Percentiles rank a stretch among this genome's conserved stretches.
Conservation (phyloP, 768 basidiomycete species). For the Amanita jacksonii region DNA sequence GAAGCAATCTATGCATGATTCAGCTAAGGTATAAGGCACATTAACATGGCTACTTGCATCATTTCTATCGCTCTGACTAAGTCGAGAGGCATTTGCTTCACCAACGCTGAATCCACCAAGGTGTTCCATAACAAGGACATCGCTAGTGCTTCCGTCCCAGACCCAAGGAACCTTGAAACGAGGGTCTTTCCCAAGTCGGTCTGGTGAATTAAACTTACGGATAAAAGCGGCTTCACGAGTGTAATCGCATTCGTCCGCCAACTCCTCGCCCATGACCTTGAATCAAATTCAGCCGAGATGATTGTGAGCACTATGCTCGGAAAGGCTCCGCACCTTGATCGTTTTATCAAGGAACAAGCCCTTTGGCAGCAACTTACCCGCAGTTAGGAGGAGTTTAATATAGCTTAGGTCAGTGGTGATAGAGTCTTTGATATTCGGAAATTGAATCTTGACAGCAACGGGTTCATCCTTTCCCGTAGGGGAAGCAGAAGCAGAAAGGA, state of each 20-base stretch:
- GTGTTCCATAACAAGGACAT: conserved; percentile 84
- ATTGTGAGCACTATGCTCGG: not conserved
- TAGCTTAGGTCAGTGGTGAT: conserved; percentile 86
- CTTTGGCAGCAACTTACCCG: conserved; percentile 72
- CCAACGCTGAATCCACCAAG: conserved; percentile 79
- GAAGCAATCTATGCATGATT: conserved; percentile 77
- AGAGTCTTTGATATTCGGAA: conserved; percentile 82
- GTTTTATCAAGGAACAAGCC: conserved; percentile 89
- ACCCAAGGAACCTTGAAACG: conserved; percentile 83
- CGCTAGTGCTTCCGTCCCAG: conserved; percentile 70
- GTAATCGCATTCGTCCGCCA: conserved; percentile 92
- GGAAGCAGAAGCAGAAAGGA: conserved; percentile 41
- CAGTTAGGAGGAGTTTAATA: conserved; percentile 71
- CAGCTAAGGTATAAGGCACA: too few species aligned
- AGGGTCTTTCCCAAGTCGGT: conserved; percentile 43
- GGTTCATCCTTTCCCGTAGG: conserved; percentile 45
- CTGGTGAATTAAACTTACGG: conserved; percentile 42
- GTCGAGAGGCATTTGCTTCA: conserved; percentile 40
- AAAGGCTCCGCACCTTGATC: conserved; percentile 41
- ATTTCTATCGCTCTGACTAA: conserved; percentile 59
- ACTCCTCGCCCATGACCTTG: conserved; percentile 83
- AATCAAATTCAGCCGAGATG: not conserved
- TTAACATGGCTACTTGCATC: conserved; percentile 45
- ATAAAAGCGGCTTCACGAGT: conserved; percentile 70
- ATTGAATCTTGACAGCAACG: conserved; percentile 88